Base-by-base conservation (phyloP, 805 yeast species). In the Spathaspora passalidarum region DNA sequence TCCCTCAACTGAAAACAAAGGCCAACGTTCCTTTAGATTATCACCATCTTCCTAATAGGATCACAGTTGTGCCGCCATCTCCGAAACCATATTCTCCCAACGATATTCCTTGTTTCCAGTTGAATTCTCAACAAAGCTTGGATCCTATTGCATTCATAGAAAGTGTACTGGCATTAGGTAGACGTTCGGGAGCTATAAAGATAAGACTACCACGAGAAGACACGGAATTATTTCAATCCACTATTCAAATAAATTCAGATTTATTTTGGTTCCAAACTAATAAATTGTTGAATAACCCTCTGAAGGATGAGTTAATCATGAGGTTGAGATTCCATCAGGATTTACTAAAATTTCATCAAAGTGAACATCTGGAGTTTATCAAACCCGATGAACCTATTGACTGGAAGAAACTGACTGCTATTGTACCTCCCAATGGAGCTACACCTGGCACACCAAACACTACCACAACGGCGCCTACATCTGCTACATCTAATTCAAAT, bases 141-240 rank as follows among this genome's bases (percentile, higher is more conserved):
- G 83, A 85, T 59, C 95, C 96, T 1, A 77, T 84, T 17, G 62
- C 61, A n/a, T 85, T 82, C 52, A 67, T 88, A 14, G 84, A 86
- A 18, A 69, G 78, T 11, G 62, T 80, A 1, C 61, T 65, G 10
- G 69, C 73, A 0, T 21, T 37, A 8, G 96, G 94, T 2, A 63
- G 60, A 25, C 60, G 66, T 22, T 80, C 75, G 60, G 97, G 97
- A 0, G 90, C 94, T 56, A 64, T 89, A 38, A 91, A 90, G 57
- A 60, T 91, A 2, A 69, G 78, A 5, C 84, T 95, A 4, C 91
- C 92, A 0, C 54, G 47, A 2, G 42, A 44, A 21, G 54, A 50
- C 10, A 57, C 56, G 10, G 49, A 53, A 7, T 47, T 52, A 11
- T 48, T 61, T 34, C 51, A 54, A 20, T 45, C 53, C 14, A 55